Evolutionary conservation across 139 green algal genomes (phyloP).

Genomic region (Coelastrella sp.): DNA sequence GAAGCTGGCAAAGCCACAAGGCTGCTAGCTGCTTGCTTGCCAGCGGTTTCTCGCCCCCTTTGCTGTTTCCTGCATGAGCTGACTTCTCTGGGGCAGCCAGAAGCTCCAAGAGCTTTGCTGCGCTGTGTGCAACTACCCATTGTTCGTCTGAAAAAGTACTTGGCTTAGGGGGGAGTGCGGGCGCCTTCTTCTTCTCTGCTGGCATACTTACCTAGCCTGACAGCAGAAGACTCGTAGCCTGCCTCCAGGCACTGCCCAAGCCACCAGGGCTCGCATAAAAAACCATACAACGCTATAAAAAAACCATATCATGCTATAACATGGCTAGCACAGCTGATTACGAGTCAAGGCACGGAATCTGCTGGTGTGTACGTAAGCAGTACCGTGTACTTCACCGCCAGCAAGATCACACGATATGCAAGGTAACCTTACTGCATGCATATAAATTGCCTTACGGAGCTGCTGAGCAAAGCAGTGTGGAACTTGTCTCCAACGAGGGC

Average conservation of each 20-base stretch:
- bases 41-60: neutral
- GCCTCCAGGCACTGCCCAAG: neutral
- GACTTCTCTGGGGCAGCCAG: slow-evolving; percentile 8
- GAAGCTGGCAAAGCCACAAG: slow-evolving; percentile 26
- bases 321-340: too few species aligned
- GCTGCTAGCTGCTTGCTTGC: slow-evolving; percentile 21
- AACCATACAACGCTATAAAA: too few species aligned
- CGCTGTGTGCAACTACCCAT: slow-evolving; percentile 20
- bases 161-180: slow-evolving; percentile 4
- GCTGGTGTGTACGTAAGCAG: too few species aligned
- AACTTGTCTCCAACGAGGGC: too few species aligned
- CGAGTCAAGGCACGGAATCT: too few species aligned
- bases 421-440: too few species aligned
- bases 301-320: too few species aligned
- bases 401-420: too few species aligned
- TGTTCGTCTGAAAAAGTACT: slow-evolving; percentile 26
- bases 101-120: slow-evolving; percentile 8
- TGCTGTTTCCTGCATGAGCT: slow-evolving; percentile 1
- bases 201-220: neutral
- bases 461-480: too few species aligned
- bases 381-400: too few species aligned
- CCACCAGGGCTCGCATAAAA: too few species aligned
- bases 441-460: too few species aligned
- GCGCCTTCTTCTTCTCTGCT: neutral
- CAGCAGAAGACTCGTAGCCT: neutral